phyloP scores from a whole-genome alignment of 2,329 filamentous ascomycete genomes.

The Thermothelomyces thermophilus region DNA sequence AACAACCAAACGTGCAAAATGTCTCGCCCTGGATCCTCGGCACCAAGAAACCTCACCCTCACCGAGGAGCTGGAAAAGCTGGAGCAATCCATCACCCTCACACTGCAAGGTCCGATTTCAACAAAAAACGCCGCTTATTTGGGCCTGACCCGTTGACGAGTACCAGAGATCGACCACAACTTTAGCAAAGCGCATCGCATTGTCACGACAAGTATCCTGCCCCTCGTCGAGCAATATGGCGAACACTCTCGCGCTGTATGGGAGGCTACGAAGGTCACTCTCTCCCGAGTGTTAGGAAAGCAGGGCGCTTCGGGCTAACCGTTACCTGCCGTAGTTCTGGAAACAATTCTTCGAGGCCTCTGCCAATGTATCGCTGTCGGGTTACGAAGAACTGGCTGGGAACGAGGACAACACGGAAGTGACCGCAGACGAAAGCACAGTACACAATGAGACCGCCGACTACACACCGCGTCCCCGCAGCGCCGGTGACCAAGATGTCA shows the following conservation, averaged over 20 bases:
- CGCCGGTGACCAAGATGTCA: slow-evolving; percentile 38
- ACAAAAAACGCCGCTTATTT: not conserved
- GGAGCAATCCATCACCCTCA: slow-evolving; percentile 94
- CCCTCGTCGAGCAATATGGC: slow-evolving; percentile 89
- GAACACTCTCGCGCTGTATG: slow-evolving; percentile 91
- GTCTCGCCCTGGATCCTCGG: slow-evolving; percentile 43
- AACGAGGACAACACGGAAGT: slow-evolving; percentile 52
- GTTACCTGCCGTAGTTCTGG: slow-evolving; percentile 65
- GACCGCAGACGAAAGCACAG: slow-evolving; percentile 44
- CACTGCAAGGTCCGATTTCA: slow-evolving; percentile 68
- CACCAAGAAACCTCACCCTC: slow-evolving; percentile 59
- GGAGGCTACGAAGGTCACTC: slow-evolving; percentile 84
- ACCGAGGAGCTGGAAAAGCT: slow-evolving; percentile 94
- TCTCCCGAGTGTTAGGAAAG: not conserved
- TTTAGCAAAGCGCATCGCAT: slow-evolving; percentile 96
- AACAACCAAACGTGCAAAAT: slow-evolving; percentile 30
- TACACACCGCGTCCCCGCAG: slow-evolving; percentile 29
- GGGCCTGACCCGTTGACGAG: not conserved
- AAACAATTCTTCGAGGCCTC: slow-evolving; percentile 99
- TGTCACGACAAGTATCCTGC: slow-evolving; percentile 86
- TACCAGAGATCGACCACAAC: slow-evolving; percentile 90
- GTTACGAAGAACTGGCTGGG: slow-evolving; percentile 78
- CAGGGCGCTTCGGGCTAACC: slow-evolving; percentile 5
- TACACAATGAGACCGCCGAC: slow-evolving; percentile 48
- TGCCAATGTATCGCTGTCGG: slow-evolving; percentile 91